A percentile compares a stretch with the other conserved stretches of the same genome.
phyloP scores from a whole-genome alignment of 2,329 filamentous ascomycete genomes.

The Pestalotiopsis sp. region DNA sequence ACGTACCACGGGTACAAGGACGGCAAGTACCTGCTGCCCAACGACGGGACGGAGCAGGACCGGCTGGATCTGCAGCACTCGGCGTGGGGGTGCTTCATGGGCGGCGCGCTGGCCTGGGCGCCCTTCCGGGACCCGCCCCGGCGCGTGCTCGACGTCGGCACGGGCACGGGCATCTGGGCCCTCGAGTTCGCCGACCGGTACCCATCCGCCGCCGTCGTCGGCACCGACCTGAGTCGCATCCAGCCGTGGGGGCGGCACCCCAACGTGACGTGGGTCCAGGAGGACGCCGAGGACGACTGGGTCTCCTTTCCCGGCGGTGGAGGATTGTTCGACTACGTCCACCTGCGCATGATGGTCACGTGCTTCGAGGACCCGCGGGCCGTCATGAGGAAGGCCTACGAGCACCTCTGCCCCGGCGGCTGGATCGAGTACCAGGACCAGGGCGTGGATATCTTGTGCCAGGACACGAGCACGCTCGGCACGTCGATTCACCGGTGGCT shows the following conservation, averaged over 20 bases:
- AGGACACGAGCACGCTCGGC: not conserved
- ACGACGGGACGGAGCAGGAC: constrained; percentile 14
- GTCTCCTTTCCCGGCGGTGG: not conserved
- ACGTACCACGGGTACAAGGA: constrained; percentile 8
- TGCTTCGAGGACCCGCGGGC: constrained; percentile 6
- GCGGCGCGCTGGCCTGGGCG: constrained; percentile 6
- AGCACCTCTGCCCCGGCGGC: constrained; percentile 1
- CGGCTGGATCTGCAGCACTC: constrained; percentile 15
- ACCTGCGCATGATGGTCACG: not conserved
- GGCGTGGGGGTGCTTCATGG: not conserved
- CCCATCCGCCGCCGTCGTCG: constrained; percentile 8
- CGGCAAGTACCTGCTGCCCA: constrained; percentile 5
- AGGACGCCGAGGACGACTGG: constrained; percentile 16
- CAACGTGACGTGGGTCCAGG: constrained; percentile 8
- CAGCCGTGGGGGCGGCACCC: constrained; percentile 1
- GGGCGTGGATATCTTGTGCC: not conserved
- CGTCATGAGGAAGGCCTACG: constrained; percentile 5
- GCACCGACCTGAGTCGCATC: constrained; percentile 16
- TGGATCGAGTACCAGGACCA: constrained; percentile 14
- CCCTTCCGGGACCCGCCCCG: not conserved
- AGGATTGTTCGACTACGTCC: constrained; percentile 13
- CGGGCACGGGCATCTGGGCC: constrained; percentile 9
- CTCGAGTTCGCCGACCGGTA: constrained; percentile 9
- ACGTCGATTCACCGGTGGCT: too few species aligned
- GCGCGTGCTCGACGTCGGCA: constrained; percentile 1